Evolutionary conservation across 352 stramenopile genomes (phyloP).

Genomic region (Aphanomyces cochlioides): DNA sequence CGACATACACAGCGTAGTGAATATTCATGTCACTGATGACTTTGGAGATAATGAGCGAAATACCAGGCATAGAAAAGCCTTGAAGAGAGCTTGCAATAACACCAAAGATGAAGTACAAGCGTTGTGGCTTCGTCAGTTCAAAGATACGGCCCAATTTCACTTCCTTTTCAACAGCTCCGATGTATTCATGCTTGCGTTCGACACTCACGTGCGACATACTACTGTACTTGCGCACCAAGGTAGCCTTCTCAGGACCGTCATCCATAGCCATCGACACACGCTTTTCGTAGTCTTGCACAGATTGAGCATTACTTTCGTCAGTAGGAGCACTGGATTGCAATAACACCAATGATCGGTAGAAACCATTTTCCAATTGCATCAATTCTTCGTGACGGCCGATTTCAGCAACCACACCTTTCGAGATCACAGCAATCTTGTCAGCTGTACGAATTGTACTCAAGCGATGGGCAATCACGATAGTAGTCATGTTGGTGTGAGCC

Average conservation of each 20-base stretch:
- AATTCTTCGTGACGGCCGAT: conserved; percentile 31
- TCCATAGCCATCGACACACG: neutral
- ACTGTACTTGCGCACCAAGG: conserved; percentile 29
- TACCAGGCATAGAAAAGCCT: conserved; percentile 18
- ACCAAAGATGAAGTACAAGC: conserved; percentile 6
- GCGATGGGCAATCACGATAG: conserved; percentile 74
- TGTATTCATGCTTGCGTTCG: neutral
- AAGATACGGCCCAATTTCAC: conserved; percentile 8
- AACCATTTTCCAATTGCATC: conserved; percentile 29
- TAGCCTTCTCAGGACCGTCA: neutral
- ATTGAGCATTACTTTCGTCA: neutral
- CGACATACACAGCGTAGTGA: conserved; percentile 36
- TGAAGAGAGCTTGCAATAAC: conserved; percentile 17
- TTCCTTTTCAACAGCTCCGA: too few relatives aligned
- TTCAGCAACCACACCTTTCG: conserved; percentile 29
- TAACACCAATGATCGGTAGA: conserved; percentile 34
- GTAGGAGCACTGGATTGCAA: too few relatives aligned
- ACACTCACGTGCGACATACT: conserved; percentile 10
- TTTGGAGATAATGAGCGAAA: conserved; percentile 24
- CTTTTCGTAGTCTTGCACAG: neutral
- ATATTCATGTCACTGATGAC: conserved; percentile 39
- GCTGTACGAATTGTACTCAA: conserved; percentile 73
- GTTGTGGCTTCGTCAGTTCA: conserved; percentile 25
- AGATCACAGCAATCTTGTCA: conserved; percentile 44
- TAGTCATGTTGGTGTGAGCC: conserved; percentile 43